These are phyloP conservation scores for Boletellus sp. DNA, from an alignment of 768 basidiomycete genomes.

Conservation along the genomic window DNA sequence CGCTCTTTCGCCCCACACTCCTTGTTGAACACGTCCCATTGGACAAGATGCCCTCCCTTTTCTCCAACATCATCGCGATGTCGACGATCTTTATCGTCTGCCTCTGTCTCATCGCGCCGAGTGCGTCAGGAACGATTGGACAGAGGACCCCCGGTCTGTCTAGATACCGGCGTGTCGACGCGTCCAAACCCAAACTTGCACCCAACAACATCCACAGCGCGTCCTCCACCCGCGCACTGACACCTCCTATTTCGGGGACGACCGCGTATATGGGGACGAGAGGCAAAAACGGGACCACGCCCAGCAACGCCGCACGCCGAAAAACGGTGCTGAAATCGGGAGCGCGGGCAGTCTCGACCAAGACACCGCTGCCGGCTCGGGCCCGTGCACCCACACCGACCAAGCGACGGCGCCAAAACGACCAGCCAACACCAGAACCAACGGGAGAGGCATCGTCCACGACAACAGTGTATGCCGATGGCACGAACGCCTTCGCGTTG, in stretches of 20 bases:
- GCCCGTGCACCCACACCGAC: constrained; percentile 16
- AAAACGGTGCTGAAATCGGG: background rate
- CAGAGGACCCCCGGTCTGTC: background rate
- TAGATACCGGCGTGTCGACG: background rate
- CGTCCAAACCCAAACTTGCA: background rate
- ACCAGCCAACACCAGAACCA: constrained; percentile 38
- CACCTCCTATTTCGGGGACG: background rate
- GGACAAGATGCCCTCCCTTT: constrained; percentile 9
- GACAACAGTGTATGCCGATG: constrained; percentile 36
- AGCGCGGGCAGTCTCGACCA: background rate
- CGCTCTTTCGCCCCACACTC: background rate
- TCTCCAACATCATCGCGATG: constrained; percentile 9
- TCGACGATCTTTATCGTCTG: constrained; percentile 8
- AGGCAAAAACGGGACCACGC: background rate
- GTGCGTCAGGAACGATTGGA: constrained; percentile 2
- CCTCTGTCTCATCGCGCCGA: constrained; percentile 5
- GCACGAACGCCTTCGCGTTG: constrained; percentile 32
- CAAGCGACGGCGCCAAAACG: constrained; percentile 19
- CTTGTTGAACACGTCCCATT: background rate
- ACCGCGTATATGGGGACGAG: background rate
- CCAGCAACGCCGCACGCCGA: background rate
- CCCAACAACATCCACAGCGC: background rate
- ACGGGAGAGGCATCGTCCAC: constrained; percentile 31
- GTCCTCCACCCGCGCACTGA: background rate
- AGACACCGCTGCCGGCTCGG: background rate